Percentiles rank a stretch among this genome's conserved stretches.
phyloP scores from a whole-genome alignment of 73 alveolate genomes.

The Paramecium bursaria region DNA sequence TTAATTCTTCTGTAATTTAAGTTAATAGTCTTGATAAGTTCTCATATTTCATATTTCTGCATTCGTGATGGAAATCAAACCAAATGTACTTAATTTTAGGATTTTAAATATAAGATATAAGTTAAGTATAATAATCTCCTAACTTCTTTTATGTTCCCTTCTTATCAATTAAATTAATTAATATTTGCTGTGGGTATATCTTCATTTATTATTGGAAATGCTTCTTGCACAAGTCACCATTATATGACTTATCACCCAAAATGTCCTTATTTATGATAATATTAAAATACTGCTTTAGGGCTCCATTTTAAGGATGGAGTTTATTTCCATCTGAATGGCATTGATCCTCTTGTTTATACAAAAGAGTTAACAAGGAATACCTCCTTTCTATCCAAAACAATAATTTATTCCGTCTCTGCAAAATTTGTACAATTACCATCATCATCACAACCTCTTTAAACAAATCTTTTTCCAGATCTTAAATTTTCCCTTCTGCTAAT shows the following conservation, averaged over 20 bases:
- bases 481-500: constrained; percentile 89
- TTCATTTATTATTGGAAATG: constrained; percentile 56
- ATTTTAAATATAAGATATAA: constrained; percentile 77
- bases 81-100: constrained; percentile 85
- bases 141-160: constrained; percentile 67
- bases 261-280: no score
- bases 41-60: constrained; percentile 96
- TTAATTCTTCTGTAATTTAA: constrained; percentile 73
- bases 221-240: constrained; percentile 63
- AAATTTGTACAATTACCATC: constrained; percentile 92
- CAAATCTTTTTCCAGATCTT: constrained; percentile 94
- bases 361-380: constrained; percentile 3
- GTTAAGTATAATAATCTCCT: constrained; percentile 75
- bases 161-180: constrained; percentile 65
- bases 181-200: constrained; percentile 29
- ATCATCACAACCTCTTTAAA: constrained; percentile 91
- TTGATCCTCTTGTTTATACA: constrained; percentile 70
- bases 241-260: constrained; percentile 51
- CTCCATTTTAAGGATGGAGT: constrained; percentile 63
- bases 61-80: constrained; percentile 98
- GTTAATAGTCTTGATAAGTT: constrained; percentile 84
- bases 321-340: constrained; percentile 70
- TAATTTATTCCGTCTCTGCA: constrained; percentile 92
- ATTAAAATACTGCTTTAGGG: constrained; percentile 62
- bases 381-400: constrained; percentile 1